Evolutionary conservation across 2,329 filamentous ascomycete genomes (phyloP).

Genomic region (Hypoxylon sp.): DNA sequence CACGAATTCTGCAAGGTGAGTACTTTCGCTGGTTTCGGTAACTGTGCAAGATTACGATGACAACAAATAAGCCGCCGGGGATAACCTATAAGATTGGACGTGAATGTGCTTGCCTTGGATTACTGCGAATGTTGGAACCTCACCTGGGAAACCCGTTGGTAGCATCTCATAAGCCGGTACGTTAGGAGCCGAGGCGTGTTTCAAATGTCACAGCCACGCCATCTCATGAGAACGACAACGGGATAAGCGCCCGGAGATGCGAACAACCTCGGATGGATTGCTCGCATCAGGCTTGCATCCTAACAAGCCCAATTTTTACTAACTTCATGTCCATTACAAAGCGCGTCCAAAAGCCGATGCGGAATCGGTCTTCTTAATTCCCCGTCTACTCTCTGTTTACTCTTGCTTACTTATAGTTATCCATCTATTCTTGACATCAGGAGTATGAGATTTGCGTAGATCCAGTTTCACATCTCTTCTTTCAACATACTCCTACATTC

Average conservation of each 20-base stretch:
- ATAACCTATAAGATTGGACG: not conserved
- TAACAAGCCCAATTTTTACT: not conserved
- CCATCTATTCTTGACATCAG: slow-evolving; percentile 21
- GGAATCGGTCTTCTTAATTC: not conserved
- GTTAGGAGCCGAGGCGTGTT: slow-evolving; percentile 37
- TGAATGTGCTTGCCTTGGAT: not conserved
- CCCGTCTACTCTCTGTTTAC: not conserved
- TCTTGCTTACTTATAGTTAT: not conserved
- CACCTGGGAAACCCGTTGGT: slow-evolving; percentile 11
- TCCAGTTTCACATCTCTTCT: slow-evolving; percentile 23
- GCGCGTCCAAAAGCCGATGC: not conserved
- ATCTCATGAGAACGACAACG: slow-evolving; percentile 16
- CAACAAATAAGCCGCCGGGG: slow-evolving; percentile 6
- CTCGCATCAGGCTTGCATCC: slow-evolving; percentile 1
- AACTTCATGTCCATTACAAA: not conserved
- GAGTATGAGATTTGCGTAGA: slow-evolving; percentile 15
- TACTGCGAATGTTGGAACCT: slow-evolving; percentile 12
- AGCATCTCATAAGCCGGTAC: slow-evolving; percentile 19
- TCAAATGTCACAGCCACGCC: slow-evolving; percentile 35
- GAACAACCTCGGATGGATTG: slow-evolving; percentile 12
- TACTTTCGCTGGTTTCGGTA: not conserved
- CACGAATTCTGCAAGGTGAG: slow-evolving; percentile 4
- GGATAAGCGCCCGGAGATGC: slow-evolving; percentile 13
- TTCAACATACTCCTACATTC: not conserved
- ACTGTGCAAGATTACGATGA: slow-evolving; percentile 14